Conservation (phyloP, 805 yeast species). For the Danielia oregonensis region DNA sequence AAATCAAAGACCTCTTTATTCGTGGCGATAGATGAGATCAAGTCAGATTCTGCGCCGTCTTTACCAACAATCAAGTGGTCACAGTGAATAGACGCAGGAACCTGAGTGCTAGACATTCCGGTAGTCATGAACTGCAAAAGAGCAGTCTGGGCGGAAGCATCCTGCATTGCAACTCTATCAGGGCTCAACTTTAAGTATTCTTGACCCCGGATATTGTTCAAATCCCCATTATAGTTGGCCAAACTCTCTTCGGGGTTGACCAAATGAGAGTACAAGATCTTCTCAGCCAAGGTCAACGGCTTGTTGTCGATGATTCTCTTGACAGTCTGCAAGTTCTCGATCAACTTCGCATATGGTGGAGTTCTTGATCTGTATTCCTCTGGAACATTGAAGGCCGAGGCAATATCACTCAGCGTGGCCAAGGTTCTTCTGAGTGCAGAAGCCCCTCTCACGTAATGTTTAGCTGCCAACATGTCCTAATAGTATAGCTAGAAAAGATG, state of each 20-base stretch:
- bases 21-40: slow-evolving; percentile 73
- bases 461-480: slow-evolving; percentile 14
- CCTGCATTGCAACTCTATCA: slow-evolving; percentile 99
- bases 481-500: background rate
- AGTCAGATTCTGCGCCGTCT: slow-evolving; percentile 83
- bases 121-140: slow-evolving; percentile 97
- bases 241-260: slow-evolving; percentile 84
- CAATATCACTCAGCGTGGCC: slow-evolving; percentile 28
- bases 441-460: slow-evolving; percentile 5
- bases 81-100: slow-evolving; percentile 96
- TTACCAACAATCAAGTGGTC: slow-evolving; percentile 98
- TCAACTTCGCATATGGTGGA: slow-evolving; percentile 83
- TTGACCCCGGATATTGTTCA: slow-evolving; percentile 70
- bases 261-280: slow-evolving; percentile 88
- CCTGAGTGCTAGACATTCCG: slow-evolving; percentile 80
- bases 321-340: slow-evolving; percentile 60
- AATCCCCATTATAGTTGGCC: slow-evolving; percentile 42
- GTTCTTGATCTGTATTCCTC: slow-evolving; percentile 62
- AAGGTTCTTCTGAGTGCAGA: slow-evolving; percentile 19
- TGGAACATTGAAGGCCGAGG: slow-evolving; percentile 43
- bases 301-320: slow-evolving; percentile 58
- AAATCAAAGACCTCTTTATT: slow-evolving; percentile 96
- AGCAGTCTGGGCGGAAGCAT: slow-evolving; percentile 99
- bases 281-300: slow-evolving; percentile 93
- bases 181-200: slow-evolving; percentile 91